Evolutionary conservation across 352 stramenopile species (phyloP).

Genomic region (Plasmopara viticola): DNA sequence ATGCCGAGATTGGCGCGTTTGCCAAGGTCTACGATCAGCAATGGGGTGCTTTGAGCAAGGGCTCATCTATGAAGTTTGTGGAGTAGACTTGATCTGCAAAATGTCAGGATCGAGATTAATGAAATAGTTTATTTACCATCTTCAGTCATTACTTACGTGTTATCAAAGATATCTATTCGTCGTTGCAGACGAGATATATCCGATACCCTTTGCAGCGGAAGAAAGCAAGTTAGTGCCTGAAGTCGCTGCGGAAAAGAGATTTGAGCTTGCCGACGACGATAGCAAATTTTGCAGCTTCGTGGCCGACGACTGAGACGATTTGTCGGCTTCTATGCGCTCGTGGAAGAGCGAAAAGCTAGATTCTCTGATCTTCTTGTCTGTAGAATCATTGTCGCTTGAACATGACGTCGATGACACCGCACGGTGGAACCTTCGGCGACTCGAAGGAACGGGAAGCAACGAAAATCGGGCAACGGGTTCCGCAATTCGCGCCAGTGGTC

Average conservation of each 20-base stretch:
- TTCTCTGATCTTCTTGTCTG: conserved; percentile 22
- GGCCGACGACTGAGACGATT: conserved; percentile 30
- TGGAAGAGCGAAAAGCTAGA: conserved; percentile 39
- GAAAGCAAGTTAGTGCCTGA: conserved; percentile 57
- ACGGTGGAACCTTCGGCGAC: conserved; percentile 44
- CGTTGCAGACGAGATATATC: conserved; percentile 70
- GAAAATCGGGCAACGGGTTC: conserved; percentile 78
- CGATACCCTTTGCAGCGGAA: conserved; percentile 77
- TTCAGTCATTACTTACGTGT: conserved; percentile 8
- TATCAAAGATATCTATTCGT: conserved; percentile 54
- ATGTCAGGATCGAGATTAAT: conserved; percentile 1
- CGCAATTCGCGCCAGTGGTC: conserved; percentile 58
- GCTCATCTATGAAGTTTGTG: conserved; percentile 48
- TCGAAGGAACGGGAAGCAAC: conserved; percentile 63
- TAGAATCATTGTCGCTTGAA: conserved; percentile 24
- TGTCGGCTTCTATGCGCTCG: conserved; percentile 23
- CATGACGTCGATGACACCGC: conserved; percentile 20
- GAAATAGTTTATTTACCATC: conserved; percentile 8
- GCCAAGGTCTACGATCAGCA: conserved; percentile 53
- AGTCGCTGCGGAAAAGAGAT: conserved; percentile 55
- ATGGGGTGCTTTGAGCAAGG: conserved; percentile 43
- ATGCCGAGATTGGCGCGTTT: conserved; percentile 30
- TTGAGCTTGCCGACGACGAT: conserved; percentile 55
- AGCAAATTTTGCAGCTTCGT: conserved; percentile 64
- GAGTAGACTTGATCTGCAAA: conserved; percentile 18